These are phyloP conservation scores for Planoprotostelium fungivorum DNA, from an alignment of 78 protist species.

Conservation along the genomic window DNA sequence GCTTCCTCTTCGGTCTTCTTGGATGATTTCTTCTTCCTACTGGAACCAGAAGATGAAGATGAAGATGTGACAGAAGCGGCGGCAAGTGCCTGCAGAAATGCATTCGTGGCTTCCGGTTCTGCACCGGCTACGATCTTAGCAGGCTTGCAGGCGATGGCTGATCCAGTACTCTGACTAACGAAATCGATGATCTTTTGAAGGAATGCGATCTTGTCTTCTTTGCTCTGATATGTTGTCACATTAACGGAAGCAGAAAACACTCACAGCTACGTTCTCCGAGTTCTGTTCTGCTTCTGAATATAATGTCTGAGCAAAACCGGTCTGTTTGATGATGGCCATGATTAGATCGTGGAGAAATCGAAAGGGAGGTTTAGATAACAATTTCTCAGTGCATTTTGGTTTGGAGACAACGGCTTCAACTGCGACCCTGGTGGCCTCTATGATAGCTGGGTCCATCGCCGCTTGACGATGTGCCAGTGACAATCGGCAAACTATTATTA, in stretches of 20 bases:
- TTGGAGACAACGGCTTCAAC: slow-evolving; percentile 12
- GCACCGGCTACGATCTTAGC: slow-evolving; percentile 61
- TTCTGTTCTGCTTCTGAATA: slow-evolving; percentile 24
- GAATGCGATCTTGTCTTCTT: slow-evolving; percentile 43
- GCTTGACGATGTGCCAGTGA: background rate
- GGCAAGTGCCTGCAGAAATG: slow-evolving; percentile 25
- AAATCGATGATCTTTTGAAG: slow-evolving; percentile 31
- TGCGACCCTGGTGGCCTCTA: background rate
- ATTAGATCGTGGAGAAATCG: slow-evolving; percentile 74
- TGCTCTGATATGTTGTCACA: slow-evolving; percentile 6
- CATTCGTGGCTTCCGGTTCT: slow-evolving; percentile 66
- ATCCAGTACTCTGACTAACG: background rate
- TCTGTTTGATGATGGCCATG: slow-evolving; percentile 16
- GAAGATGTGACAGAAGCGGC: background rate
- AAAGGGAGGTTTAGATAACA: slow-evolving; percentile 69
- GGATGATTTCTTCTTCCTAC: background rate
- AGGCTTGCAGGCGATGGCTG: slow-evolving; percentile 11
- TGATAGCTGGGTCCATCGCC: background rate
- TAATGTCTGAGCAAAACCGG: slow-evolving; percentile 32
- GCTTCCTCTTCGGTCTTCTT: background rate
- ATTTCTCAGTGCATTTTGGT: slow-evolving; percentile 53
- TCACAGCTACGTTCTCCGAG: background rate
- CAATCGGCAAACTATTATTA: no score
- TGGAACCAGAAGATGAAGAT: no score
- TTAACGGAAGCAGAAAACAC: background rate